Evolutionary conservation across 441 rosid genomes (phyloP), one percentile per base, ranked within the genome.

Genomic region (Euphorbia schlechtendalii): DNA sequence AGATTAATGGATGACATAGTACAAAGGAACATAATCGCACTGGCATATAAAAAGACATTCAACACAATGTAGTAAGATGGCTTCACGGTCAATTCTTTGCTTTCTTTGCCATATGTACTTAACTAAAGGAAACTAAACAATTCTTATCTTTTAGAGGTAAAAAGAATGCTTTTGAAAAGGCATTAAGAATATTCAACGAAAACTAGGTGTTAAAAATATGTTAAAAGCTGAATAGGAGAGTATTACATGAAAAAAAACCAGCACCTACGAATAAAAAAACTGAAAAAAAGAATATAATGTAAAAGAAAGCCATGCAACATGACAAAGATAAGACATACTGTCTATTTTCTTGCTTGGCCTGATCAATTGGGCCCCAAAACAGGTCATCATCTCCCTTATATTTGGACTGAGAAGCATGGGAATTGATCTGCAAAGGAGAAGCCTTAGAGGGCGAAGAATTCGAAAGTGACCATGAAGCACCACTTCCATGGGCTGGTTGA

Each of bases 321-420:
- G 36, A 22, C 11, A 24, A 62, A 60, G 20, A 32, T 60, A 66
- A 56, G 64, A 63, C 90, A 38, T 86, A 95, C 99, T 85, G 87
- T 69, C 85, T 91, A 34, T 83, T 49, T 62, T 86, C 92, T 70
- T 80, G 92, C 71, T 81, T 86, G 48, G 90, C 77, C 61, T 86
- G 95, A 76, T 88, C 96, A 72, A 76, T 25, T 18, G 99, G 97
- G 53, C 99, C 98, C 96, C 98, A 95, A 74, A 94, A 94, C 32
- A 94, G 84, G 71, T 94, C 96, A 64, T 89, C 96, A 45, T 90
- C 96, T 64, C 72, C 97, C 71, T 81, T 84, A 67, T 75, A 43
- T 71, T 84, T 95, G 38, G 84, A 80, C 68, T 85, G 90, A 61
- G 79, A 69, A 72, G 82, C 49, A n/a, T 71, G 84, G 25, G 88